A percentile compares a stretch with the other conserved stretches of the same genome.
Evolutionary conservation across 2,329 filamentous ascomycete species (phyloP).

Genomic region (Bipolaris gigantea): DNA sequence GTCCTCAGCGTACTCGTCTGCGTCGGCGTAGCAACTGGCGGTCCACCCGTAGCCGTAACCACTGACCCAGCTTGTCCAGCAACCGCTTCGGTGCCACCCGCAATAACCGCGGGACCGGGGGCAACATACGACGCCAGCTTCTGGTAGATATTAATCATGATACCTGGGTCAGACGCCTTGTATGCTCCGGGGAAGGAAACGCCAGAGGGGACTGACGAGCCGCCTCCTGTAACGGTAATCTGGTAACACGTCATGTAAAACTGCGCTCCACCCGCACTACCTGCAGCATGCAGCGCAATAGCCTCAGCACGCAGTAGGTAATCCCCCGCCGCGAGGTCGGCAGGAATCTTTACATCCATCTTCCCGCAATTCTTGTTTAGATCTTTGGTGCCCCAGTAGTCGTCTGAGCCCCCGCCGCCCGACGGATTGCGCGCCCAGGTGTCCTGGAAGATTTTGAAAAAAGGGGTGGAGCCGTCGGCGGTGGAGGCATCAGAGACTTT

Average conservation of each 20-base stretch:
- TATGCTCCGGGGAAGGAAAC: conserved; percentile 59
- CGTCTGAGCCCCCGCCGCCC: conserved; percentile 46
- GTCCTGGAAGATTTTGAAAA: conserved; percentile 63
- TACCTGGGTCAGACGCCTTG: conserved; percentile 60
- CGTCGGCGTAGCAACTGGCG: conserved; percentile 17
- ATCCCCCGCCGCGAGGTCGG: conserved; percentile 55
- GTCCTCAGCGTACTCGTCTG: conserved; percentile 11
- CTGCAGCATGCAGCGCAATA: conserved; percentile 60
- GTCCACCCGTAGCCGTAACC: conserved; percentile 24
- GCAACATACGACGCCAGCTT: conserved; percentile 52
- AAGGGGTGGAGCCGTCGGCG: conserved; percentile 54
- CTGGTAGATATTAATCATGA: conserved; percentile 64
- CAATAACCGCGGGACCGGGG: conserved; percentile 52
- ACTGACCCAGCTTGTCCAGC: conserved; percentile 32
- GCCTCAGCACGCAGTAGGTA: conserved; percentile 58
- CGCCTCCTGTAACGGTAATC: conserved; percentile 60
- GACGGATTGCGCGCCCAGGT: conserved; percentile 53
- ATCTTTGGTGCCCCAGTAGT: conserved; percentile 55
- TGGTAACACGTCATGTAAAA: conserved; percentile 58
- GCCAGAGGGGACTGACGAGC: conserved; percentile 52
- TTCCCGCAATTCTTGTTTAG: conserved; percentile 51
- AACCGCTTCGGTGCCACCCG: conserved; percentile 33
- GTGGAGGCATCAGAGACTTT: conserved; percentile 52
- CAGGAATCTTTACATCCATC: conserved; percentile 57
- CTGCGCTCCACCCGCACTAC: conserved; percentile 49